Evolutionary conservation across 2,329 filamentous ascomycete species (phyloP).

Genomic region (Chaetomiaceae sp.): DNA sequence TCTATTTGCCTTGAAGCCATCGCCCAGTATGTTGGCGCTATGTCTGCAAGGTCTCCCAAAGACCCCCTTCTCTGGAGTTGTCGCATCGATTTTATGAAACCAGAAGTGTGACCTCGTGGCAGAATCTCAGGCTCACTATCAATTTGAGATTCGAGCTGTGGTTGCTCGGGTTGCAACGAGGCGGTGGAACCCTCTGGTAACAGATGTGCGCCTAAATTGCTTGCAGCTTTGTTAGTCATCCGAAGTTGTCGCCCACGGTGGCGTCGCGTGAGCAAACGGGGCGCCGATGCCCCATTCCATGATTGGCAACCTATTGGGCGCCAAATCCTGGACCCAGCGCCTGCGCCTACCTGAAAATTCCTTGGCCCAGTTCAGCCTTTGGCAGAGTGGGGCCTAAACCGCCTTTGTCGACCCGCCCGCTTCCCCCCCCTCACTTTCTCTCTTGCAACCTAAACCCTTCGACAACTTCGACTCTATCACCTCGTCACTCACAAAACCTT

Average conservation of each 20-base stretch:
- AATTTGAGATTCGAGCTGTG: no score
- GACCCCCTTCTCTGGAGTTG: no score
- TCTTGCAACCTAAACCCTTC: slow-evolving; percentile 26
- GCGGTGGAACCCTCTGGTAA: neutral
- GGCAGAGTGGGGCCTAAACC: slow-evolving; percentile 17
- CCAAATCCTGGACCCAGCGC: slow-evolving; percentile 14
- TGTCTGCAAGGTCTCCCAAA: no score
- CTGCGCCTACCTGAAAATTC: slow-evolving; percentile 24
- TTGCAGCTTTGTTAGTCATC: neutral
- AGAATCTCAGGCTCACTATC: no score
- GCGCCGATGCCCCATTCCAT: neutral
- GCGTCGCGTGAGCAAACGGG: slow-evolving; percentile 16
- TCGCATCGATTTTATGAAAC: no score
- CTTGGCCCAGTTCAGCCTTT: slow-evolving; percentile 18
- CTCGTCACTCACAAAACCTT: slow-evolving; percentile 16
- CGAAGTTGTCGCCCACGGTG: slow-evolving; percentile 14
- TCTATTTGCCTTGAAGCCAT: no score
- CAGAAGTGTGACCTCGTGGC: no score
- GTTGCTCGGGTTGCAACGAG: neutral
- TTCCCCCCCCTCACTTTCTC: slow-evolving; percentile 22
- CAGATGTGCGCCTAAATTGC: neutral
- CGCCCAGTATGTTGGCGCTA: no score
- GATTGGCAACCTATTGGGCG: slow-evolving; percentile 21
- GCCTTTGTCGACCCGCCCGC: slow-evolving; percentile 26
- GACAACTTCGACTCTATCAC: slow-evolving; percentile 21